Evolutionary conservation across 1,139 yeast species (phyloP), one percentile per base, ranked within the genome.

Genomic region (Diutina mesorugosa): DNA sequence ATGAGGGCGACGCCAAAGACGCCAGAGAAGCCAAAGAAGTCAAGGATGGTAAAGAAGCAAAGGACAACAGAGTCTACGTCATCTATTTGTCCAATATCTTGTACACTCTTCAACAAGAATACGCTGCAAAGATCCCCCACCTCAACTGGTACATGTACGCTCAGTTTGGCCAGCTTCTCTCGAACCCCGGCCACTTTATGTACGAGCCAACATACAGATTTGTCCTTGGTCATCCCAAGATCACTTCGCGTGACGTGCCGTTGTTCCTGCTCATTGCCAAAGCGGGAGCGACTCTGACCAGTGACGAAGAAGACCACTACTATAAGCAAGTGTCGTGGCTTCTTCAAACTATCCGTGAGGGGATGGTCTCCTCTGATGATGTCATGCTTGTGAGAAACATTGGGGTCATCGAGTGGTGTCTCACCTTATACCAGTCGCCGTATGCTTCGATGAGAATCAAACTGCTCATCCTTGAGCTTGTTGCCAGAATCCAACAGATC

Each of bases 201-300:
- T 88, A 86, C 66, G 96, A 89, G 60, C 80, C 81, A 60, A 80
- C 82, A 0, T 81, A 77, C 64, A 76, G 84, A 61, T 86, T 80
- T 72, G 73, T 87, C 9, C 70, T 86, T 54, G 72, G 81, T 4
- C 80, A 81, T 45, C 85, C 89, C 9, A 71, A 72, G 7, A 68
- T 88, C 52, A 77, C 77, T 59, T 61, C 71, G 0, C 73, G 72
- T 58, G 93, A 87, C 47, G 67, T 90, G 41, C 97, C 97, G 2
- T 66, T 90, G 57, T 81, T 74, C 65, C 75, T 74, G 50, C 68
- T 77, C 4, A 76, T 87, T 32, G 70, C 67, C 8, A 61, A 47
- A 68, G 73, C 41, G 62, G 69, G 41, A 70, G 72, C 5, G 65
- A 71, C 28, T 70, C 70, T 14, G 68, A 68, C 4, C 69, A 69